Evolutionary conservation across 2,329 filamentous ascomycete species (phyloP).

Genomic region (Westerdykella sp.): DNA sequence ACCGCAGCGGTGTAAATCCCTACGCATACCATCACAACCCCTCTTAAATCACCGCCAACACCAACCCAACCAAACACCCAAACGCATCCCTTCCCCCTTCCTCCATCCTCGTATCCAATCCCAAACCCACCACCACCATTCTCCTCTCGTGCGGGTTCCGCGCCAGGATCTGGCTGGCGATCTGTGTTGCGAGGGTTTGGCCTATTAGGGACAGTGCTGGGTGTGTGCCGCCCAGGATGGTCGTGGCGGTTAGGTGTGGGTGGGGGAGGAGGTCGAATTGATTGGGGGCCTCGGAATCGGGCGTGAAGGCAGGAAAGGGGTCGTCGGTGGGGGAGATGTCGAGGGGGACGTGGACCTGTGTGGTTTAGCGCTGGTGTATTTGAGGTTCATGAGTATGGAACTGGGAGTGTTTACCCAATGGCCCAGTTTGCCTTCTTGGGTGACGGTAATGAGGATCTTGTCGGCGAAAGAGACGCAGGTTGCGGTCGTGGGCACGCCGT

Average conservation of each 20-base stretch:
- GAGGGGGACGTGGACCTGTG: conserved; percentile 71
- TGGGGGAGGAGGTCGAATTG: conserved; percentile 59
- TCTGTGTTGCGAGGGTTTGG: conserved; percentile 82
- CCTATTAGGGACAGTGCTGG: conserved; percentile 74
- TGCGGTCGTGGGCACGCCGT: conserved; percentile 65
- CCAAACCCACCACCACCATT: conserved; percentile 54
- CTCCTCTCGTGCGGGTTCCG: conserved; percentile 59
- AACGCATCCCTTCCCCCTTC: conserved; percentile 42
- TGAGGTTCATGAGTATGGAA: conserved; percentile 13
- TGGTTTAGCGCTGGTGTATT: conserved; percentile 6
- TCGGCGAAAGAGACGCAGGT: conserved; percentile 72
- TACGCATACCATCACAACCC: neutral
- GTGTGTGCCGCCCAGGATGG: conserved; percentile 73
- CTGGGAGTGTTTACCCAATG: conserved; percentile 65
- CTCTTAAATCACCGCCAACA: conserved; percentile 33
- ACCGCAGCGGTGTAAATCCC: neutral
- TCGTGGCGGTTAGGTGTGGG: conserved; percentile 76
- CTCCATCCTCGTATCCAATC: conserved; percentile 45
- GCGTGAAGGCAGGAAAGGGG: conserved; percentile 33
- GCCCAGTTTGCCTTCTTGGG: conserved; percentile 74
- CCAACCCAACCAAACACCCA: conserved; percentile 40
- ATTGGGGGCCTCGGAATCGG: conserved; percentile 31
- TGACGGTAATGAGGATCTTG: conserved; percentile 84
- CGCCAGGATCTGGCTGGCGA: conserved; percentile 71
- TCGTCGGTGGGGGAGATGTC: conserved; percentile 62